Percentiles rank a stretch among this genome's conserved stretches.
Evolutionary conservation across 352 stramenopile genomes (phyloP).

Genomic region (Pythium sukuiense): DNA sequence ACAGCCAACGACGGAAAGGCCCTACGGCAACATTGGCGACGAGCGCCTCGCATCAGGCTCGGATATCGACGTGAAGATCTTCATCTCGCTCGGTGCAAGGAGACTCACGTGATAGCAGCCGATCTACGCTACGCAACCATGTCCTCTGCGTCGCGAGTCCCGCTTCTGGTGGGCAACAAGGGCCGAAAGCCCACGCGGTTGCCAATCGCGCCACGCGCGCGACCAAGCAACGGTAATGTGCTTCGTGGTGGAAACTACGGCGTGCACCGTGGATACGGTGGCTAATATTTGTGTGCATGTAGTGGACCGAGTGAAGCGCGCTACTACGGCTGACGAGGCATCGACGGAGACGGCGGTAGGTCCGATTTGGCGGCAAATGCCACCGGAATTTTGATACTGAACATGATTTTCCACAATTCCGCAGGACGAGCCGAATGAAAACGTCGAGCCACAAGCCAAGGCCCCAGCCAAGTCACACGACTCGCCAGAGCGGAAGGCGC

Average conservation of each 20-base stretch:
- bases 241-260: not conserved
- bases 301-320: conserved; percentile 27
- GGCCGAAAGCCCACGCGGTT: conserved; percentile 66
- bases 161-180: conserved; percentile 75
- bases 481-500: conserved; percentile 19
- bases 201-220: conserved; percentile 63
- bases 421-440: conserved; percentile 5
- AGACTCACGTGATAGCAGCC: not conserved
- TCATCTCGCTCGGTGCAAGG: not conserved
- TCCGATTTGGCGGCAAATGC: not conserved
- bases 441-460: not conserved
- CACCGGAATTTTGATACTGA: not conserved
- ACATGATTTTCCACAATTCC: not conserved
- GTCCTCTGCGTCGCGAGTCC: conserved; percentile 60
- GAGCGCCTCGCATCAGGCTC: not conserved
- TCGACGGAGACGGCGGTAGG: not conserved
- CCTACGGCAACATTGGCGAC: conserved; percentile 1
- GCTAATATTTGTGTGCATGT: not conserved
- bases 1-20: conserved; percentile 10
- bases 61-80: conserved; percentile 13
- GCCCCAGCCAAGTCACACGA: not conserved
- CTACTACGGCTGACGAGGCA: conserved; percentile 1
- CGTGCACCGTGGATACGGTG: not conserved
- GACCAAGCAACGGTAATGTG: conserved; percentile 58
- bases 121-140: conserved; percentile 29